Evolutionary conservation across 164 flowering plant genomes (phyloP).

Genomic region (Litsea cubeba): DNA sequence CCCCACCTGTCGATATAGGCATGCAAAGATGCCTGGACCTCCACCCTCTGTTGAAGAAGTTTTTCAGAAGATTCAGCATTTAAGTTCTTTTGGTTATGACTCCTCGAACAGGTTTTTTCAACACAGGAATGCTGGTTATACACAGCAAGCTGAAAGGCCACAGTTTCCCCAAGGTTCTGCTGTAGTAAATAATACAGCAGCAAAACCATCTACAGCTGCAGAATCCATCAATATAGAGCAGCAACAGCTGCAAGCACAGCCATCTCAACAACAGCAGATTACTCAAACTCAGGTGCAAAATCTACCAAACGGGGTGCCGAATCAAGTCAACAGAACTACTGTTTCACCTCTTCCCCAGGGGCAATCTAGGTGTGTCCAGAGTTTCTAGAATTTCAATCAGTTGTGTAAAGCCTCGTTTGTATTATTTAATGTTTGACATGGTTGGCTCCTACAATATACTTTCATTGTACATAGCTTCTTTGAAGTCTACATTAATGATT

Average conservation of each 20-base stretch:
- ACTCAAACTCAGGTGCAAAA: conserved; percentile 56
- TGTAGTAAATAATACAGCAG: conserved; percentile 37
- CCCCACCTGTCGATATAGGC: conserved; percentile 96
- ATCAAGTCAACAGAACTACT: conserved; percentile 53
- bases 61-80: conserved; percentile 91
- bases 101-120: conserved; percentile 67
- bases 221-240: conserved; percentile 57
- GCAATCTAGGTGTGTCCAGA: conserved; percentile 94
- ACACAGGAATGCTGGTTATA: conserved; percentile 43
- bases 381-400: conserved; percentile 46
- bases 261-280: conserved; percentile 47
- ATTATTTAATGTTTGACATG: conserved; percentile 23
- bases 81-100: conserved; percentile 58
- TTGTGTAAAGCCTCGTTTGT: conserved; percentile 34
- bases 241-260: conserved; percentile 43
- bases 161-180: conserved; percentile 49
- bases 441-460: conserved; percentile 14
- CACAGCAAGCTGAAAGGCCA: conserved; percentile 61
- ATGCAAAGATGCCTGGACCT: conserved; percentile 94
- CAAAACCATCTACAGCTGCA: conserved; percentile 38
- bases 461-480: conserved; percentile 34
- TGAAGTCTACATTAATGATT: conserved; percentile 9
- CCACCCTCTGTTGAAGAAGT: conserved; percentile 96
- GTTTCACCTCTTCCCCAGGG: conserved; percentile 81
- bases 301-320: conserved; percentile 46